Evolutionary conservation across 495 filamentous ascomycete genomes (phyloP), one percentile per base, ranked within the genome.

Genomic region (Xanthoparmelia taractica): DNA sequence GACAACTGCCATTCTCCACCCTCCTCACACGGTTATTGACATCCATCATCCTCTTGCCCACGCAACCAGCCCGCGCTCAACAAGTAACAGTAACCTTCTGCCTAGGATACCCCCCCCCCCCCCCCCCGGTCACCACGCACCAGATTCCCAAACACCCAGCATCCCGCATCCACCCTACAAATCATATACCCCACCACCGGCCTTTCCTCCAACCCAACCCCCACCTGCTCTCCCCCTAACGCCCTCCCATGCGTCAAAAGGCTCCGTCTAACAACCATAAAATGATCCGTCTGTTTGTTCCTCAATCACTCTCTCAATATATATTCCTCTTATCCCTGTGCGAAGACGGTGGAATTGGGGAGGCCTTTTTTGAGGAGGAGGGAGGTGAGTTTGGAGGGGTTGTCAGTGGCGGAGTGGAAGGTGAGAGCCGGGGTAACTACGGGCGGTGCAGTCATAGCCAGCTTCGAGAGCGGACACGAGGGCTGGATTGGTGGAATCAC

Each of bases 381-480:
- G 31, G 69, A 70, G 61, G 70, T 72, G 63, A 91, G 85, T 70
- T 86, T 89, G 54, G 78, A 65, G 6, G 88, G 85, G 4, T 77
- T 83, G 31, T 88, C 85, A 64, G 77, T 85, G 10, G 86, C 78
- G 25, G 84, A 78, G 23, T 11, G 29, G 48, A 2, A 33, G 31
- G 45, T 48, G 57, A 43, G 45, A 50, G 31, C 7, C 17, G 50
- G 18, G 41, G 23, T 15, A 60, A 68, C 23, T 57, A 73, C 73
- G 63, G 25, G 72, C 72, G 58, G 76, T 70, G 70, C 77, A 80
- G 43, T 72, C 70, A 63, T 84, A 78, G 54, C 80, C 79, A 3
- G 77, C 76, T 15, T 76, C 73, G 50, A 88, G 78, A 12, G 78
- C 70, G 47, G 74, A 73, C 12, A 75, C 75, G 33, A 86, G 78